Base-by-base conservation (phyloP, 495 filamentous ascomycete species). In the Stereocaulon alpinum region DNA sequence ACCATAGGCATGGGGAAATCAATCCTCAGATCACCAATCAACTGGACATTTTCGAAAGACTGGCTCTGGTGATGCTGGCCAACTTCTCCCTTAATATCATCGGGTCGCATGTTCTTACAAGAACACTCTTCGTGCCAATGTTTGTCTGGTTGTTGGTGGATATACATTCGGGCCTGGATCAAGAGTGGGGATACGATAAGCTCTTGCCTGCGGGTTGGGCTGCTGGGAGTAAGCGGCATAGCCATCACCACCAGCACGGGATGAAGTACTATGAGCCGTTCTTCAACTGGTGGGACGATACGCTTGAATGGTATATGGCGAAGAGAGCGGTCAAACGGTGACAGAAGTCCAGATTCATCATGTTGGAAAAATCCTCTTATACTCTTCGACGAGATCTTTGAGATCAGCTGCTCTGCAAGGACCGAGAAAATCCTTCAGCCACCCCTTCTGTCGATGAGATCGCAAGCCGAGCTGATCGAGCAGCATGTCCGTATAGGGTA, bases 61-160 rank as follows among this genome's bases (percentile, higher is more conserved):
- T 71, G 2, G 61, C 56, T 7, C 49, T 71, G 20, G 66, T 72
- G 3, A 43, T 72, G 24, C 55, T 72, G 22, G 70, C 70, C 14
- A 72, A 71, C 40, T 72, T 72, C 63, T 62, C 58, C 22, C 63
- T 72, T 15, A 72, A 72, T 37, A 66, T 72, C 51, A 71, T 70
- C 32, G 69, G 68, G 10, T 63, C 57, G 20, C 70, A 72, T 49
- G 70, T 72, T 6, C 56, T 72, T 15, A 72, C 70, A 32, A 53
- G 70, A 30, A 71, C 70, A 14, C 14, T 69, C 4, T 72, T 72
- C 57, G 68, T 71, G 24, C 64, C 66, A 12, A 30, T 71, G 2
- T 72, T 72, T 45, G 64, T 72, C 2, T 70, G 61, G 56, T 40
- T 72, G 30, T 43, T 72, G 55, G 64, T 71, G 14, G 70, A 72